Base-by-base conservation (phyloP, 192 early-diverging fungal species). In the Podila horticola region DNA sequence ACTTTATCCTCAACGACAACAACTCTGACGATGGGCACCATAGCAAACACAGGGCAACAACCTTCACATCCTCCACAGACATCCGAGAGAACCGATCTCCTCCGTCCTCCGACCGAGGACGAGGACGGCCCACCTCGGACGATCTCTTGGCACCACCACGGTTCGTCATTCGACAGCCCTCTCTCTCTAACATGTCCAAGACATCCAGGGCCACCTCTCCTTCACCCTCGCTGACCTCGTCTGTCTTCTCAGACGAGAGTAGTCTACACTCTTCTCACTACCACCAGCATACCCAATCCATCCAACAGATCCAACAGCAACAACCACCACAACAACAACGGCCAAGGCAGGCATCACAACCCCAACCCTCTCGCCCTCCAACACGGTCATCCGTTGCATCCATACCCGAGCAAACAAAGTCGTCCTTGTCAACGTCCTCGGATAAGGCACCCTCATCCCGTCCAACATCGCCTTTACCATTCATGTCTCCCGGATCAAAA, bases 131-230 rank as follows among this genome's bases (percentile, higher is more conserved):
- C n/a, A 26, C 52, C 22, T n/a, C 52, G 19, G 60, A 72, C 61
- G 66, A 68, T 67, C 65, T 72, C n/a, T 70, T 68, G 28, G 62
- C 22, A 34, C 75, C 75, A 24, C 66, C 75, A 8, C 71, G 67
- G 15, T 79, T 57, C 48, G 65, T 79, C 13, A 79, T 79, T 15
- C 59, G 61, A 19, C 69, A 62, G n/a, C 75, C 75, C 3, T 71
- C 75, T 4, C n/a, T 66, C 11, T 48, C 75, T 6, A 62, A 22
- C 24, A 28, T 70, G n/a, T 66, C 75, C 3, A 64, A 58, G 31
- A 36, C 64, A 6, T 72, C 70, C 5, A 41, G 64, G 28, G 64
- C 70, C 17, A 68, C 69, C 19, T 72, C 75, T 19, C 75, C 75
- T 11, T 71, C 75, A 8, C 68, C 75, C 13, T 77, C 75, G 1